Conservation (phyloP, 2,329 filamentous ascomycete species). For the Biscogniauxia mediterranea region DNA sequence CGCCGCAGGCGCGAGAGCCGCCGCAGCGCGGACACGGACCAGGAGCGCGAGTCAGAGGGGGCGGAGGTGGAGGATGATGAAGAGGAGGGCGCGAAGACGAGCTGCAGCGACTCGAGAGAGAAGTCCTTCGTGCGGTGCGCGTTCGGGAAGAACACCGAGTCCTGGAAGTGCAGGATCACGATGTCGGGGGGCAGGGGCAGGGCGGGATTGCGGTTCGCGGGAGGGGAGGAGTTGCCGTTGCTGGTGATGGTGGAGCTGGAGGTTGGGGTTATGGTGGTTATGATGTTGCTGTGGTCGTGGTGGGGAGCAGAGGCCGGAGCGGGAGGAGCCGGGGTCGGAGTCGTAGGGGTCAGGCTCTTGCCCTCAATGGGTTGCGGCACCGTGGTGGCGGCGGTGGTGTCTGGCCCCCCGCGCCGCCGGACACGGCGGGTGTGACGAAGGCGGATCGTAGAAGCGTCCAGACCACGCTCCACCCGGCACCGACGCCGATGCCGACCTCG, state of each 20-base stretch:
- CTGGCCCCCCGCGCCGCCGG: neutral
- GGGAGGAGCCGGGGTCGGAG: too few relatives aligned
- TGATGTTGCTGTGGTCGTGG: conserved; percentile 28
- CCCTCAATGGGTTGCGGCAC: too few relatives aligned
- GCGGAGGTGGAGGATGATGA: conserved; percentile 20
- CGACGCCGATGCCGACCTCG: conserved; percentile 57
- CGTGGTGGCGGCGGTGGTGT: too few relatives aligned
- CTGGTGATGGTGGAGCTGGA: conserved; percentile 19
- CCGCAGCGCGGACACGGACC: conserved; percentile 31
- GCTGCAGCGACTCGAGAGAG: conserved; percentile 31
- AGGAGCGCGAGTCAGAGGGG: conserved; percentile 23
- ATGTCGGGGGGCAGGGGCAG: conserved; percentile 43
- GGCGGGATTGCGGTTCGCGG: conserved; percentile 31
- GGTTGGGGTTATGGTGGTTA: conserved; percentile 28
- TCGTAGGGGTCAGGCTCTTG: too few relatives aligned
- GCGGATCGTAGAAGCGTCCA: conserved; percentile 59
- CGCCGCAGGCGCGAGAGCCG: conserved; percentile 28
- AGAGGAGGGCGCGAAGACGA: conserved; percentile 29
- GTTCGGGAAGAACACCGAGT: conserved; percentile 61
- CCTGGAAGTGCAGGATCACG: conserved; percentile 55
- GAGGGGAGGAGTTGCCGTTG: conserved; percentile 16
- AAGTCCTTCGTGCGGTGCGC: conserved; percentile 43
- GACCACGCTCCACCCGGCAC: conserved; percentile 63
- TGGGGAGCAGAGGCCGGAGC: neutral
- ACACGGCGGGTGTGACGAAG: conserved; percentile 38